phyloP scores from a whole-genome alignment of 345 rosid species.

The Eucalyptus curtisii region DNA sequence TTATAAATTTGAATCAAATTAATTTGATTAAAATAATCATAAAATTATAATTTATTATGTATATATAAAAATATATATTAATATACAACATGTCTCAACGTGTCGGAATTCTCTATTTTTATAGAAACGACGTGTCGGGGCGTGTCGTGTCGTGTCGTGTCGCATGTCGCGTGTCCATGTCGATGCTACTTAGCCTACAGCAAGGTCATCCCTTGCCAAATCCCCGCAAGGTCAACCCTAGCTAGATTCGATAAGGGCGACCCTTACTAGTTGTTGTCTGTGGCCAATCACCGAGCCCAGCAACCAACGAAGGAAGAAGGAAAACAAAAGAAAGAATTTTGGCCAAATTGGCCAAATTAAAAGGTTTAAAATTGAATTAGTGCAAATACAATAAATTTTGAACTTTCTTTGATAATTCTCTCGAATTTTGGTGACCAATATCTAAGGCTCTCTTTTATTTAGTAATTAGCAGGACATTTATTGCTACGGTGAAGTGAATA shows the following conservation, averaged over 20 bases:
- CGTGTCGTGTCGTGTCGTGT: too few relatives aligned
- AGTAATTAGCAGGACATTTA: not conserved
- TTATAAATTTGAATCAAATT: too few relatives aligned
- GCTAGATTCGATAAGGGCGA: not conserved
- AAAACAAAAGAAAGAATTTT: not conserved
- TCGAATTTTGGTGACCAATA: not conserved
- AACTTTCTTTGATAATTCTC: not conserved
- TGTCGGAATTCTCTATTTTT: too few relatives aligned
- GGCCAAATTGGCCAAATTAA: not conserved
- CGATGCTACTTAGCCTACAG: not conserved
- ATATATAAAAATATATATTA: too few relatives aligned
- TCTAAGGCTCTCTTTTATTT: not conserved
- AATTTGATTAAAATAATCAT: too few relatives aligned
- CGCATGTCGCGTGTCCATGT: too few relatives aligned
- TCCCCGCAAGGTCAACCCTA: not conserved
- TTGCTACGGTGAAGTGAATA: not conserved
- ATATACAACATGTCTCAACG: too few relatives aligned
- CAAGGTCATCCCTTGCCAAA: not conserved
- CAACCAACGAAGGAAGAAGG: not conserved
- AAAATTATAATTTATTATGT: too few relatives aligned
- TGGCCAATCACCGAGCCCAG: too few relatives aligned
- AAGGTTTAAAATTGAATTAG: not conserved
- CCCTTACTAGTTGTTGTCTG: not conserved
- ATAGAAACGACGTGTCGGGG: too few relatives aligned
- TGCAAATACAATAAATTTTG: fast-evolving